Percentiles rank a stretch among this genome's conserved stretches.
Evolutionary conservation across 2,329 filamentous ascomycete species (phyloP).

Genomic region (Pleoardoris graminearum): DNA sequence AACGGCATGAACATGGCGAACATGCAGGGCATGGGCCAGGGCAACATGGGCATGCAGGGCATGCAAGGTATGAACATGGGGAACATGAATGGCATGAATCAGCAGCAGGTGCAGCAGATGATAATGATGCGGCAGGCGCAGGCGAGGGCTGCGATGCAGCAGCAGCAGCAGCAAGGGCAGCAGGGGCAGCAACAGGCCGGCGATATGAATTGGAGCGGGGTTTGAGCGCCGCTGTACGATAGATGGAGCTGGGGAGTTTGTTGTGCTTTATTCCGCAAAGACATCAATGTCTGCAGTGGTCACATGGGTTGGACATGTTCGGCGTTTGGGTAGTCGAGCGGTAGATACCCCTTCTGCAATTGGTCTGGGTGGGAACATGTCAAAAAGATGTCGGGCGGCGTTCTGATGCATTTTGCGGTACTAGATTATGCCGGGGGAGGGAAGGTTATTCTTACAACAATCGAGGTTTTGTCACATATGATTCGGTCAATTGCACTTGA

Average conservation of each 20-base stretch:
- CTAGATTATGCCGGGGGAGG: neutral
- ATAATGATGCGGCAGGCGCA: conserved; percentile 42
- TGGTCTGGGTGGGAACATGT: neutral
- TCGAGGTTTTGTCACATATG: too few relatives aligned
- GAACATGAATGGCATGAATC: conserved; percentile 25
- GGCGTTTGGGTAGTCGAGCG: neutral
- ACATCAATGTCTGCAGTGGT: neutral
- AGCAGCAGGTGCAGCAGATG: conserved; percentile 41
- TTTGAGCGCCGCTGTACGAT: conserved; percentile 10
- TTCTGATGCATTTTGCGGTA: neutral
- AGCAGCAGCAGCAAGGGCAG: conserved; percentile 17
- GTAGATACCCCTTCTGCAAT: conserved; percentile 5
- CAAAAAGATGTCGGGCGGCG: neutral
- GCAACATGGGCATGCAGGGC: conserved; percentile 26
- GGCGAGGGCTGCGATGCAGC: conserved; percentile 27
- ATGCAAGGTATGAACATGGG: conserved; percentile 26
- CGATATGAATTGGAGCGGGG: conserved; percentile 35
- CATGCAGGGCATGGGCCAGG: conserved; percentile 23
- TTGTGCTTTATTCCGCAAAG: neutral
- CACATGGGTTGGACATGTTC: neutral
- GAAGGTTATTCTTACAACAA: neutral
- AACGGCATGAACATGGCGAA: conserved; percentile 23
- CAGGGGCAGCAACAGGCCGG: conserved; percentile 28
- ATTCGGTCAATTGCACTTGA: too few relatives aligned
- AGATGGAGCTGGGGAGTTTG: neutral